Evolutionary conservation across 192 early-diverging fungal species (phyloP).

Genomic region (Phycomyces nitens): DNA sequence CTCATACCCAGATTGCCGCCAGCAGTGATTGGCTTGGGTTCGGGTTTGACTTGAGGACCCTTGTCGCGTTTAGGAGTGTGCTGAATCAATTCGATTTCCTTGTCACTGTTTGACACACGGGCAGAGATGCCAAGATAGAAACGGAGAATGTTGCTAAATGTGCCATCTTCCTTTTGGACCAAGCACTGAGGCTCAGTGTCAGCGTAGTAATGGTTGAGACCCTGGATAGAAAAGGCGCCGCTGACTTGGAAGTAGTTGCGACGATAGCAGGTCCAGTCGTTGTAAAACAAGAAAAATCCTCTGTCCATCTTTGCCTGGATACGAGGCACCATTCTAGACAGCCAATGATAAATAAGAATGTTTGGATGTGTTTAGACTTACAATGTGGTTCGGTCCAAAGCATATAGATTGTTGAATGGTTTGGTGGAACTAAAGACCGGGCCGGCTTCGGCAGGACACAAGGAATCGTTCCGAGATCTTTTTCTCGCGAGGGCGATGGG

Average conservation of each 20-base stretch:
- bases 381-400: slow-evolving; percentile 15
- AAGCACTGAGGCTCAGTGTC: slow-evolving; percentile 60
- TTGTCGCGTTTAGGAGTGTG: slow-evolving; percentile 91
- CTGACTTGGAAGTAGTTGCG: slow-evolving; percentile 88
- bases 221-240: slow-evolving; percentile 48
- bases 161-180: slow-evolving; percentile 54
- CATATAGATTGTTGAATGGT: slow-evolving; percentile 19
- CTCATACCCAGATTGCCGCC: slow-evolving; percentile 34
- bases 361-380: not conserved
- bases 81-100: slow-evolving; percentile 64
- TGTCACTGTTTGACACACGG: slow-evolving; percentile 61
- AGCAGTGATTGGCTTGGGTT: slow-evolving; percentile 49
- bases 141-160: slow-evolving; percentile 47
- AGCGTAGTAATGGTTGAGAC: slow-evolving; percentile 36
- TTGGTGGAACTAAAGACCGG: slow-evolving; percentile 19
- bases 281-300: slow-evolving; percentile 84
- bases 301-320: slow-evolving; percentile 79
- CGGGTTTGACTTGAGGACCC: slow-evolving; percentile 74
- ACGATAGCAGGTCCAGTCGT: slow-evolving; percentile 89
- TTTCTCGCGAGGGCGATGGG: slow-evolving; percentile 22
- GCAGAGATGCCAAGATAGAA: slow-evolving; percentile 80
- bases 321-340: slow-evolving; percentile 44
- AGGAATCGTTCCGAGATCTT: slow-evolving; percentile 31
- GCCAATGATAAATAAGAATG: not conserved
- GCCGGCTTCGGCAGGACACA: slow-evolving; percentile 27